Conservation (phyloP, 257 asterid genomes). For the Penstemon davidsonii region DNA sequence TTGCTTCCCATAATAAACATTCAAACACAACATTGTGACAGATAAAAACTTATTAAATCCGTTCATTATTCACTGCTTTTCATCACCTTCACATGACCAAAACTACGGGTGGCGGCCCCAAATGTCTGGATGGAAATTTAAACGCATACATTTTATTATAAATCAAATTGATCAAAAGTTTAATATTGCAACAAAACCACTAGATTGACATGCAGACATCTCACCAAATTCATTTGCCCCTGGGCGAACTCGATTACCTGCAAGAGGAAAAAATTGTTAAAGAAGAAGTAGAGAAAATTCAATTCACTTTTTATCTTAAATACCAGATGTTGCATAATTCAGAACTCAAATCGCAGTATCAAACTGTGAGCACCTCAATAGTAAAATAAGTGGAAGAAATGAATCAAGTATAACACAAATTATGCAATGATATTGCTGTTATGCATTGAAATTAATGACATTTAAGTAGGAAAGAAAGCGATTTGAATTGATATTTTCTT, state of each 20-base stretch:
- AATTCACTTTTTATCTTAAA: not conserved
- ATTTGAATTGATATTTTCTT: not conserved
- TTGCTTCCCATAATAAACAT: too few relatives aligned
- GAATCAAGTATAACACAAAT: not conserved
- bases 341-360: conserved; percentile 5
- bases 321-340: not conserved
- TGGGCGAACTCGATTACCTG: conserved; percentile 36
- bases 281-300: not conserved
- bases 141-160: conserved; percentile 28
- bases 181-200: conserved; percentile 34
- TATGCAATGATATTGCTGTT: not conserved
- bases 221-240: conserved; percentile 21
- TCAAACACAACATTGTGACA: conserved; percentile 4
- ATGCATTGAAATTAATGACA: not conserved
- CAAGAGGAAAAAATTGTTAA: conserved; percentile 16
- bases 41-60: conserved; percentile 18
- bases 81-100: conserved; percentile 28
- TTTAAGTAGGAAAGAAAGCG: too few relatives aligned
- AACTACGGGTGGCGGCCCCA: conserved; percentile 20
- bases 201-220: conserved; percentile 30
- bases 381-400: too few relatives aligned
- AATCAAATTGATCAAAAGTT: conserved; percentile 27
- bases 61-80: conserved; percentile 27
- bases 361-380: too few relatives aligned
- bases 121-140: conserved; percentile 19